A percentile compares a stretch with the other conserved stretches of the same genome.
Conservation (phyloP, 2,329 filamentous ascomycete genomes). For the Penicillium sp. region DNA sequence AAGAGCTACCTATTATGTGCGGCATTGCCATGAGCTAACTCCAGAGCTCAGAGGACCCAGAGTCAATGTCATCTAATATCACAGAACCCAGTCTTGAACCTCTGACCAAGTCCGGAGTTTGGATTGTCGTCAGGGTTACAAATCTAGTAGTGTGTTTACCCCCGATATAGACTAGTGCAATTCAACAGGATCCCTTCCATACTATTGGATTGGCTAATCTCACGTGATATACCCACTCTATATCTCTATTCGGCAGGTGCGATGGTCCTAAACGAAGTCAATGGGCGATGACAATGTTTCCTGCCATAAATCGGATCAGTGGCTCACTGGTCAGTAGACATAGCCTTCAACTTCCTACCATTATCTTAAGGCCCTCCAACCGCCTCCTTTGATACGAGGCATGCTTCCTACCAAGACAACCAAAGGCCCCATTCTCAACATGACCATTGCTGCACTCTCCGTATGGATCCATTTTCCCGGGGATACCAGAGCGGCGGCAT, state of each 20-base stretch:
- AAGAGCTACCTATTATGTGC: too few relatives aligned
- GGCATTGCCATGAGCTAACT: too few relatives aligned
- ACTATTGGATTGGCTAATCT: not conserved
- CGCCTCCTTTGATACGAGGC: not conserved
- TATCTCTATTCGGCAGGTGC: not conserved
- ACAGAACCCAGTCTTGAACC: not conserved
- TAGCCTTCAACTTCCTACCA: not conserved
- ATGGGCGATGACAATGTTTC: not conserved
- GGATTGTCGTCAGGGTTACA: not conserved
- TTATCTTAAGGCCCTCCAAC: not conserved
- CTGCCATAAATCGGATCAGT: not conserved
- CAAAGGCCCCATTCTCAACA: not conserved
- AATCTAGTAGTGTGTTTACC: not conserved
- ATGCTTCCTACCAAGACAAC: not conserved
- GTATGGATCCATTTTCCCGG: constrained; percentile 14
- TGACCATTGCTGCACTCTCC: constrained; percentile 16
- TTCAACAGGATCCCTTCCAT: not conserved
- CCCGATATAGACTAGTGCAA: not conserved
- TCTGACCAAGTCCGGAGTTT: not conserved
- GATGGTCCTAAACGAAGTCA: not conserved
- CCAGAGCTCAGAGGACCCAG: too few relatives aligned
- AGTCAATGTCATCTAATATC: not conserved
- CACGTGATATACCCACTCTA: not conserved
- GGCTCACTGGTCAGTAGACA: too few relatives aligned
- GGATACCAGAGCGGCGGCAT: constrained; percentile 20